Base-by-base conservation (phyloP, 2,329 filamentous ascomycete species). In the Ophiostoma sp. region DNA sequence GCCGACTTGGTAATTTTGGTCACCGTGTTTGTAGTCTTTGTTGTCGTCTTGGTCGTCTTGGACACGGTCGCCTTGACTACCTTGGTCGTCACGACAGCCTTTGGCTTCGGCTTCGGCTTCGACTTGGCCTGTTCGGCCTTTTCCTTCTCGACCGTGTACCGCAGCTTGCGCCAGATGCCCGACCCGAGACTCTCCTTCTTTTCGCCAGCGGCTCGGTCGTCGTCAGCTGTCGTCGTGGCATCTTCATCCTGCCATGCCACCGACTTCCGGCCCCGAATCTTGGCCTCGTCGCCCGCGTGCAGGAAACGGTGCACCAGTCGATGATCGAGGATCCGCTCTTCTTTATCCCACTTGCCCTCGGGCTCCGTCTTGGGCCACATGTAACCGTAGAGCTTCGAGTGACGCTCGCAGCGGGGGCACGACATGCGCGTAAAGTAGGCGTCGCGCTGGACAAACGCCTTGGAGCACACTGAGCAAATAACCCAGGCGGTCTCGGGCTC, bases 301-400 rank as follows among this genome's bases (percentile, higher is more conserved):
- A 98, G 83, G 78, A 97, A 98, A 0, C 95, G 91, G 81, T 98
- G 93, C 3, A 98, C 88, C 0, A 87, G 91, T n/a, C 95, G 87
- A 79, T 98, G 95, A 79, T 98, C 95, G 74, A 96, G 86, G 0
- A 97, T 85, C 11, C 90, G 83, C 79, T 91, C 87, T 77, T 92
- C 90, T 73, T 88, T 90, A 79, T 98, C 96, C 25, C 88, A 82
- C 19, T 89, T 89, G 0, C 93, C 93, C 33, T 92, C 90, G 75
- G 87, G 92, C 74, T 97, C 92, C 0, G 96, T 98, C 84, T 99
- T 98, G 6, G 96, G 96, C 96, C 96, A 99, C 73, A 92, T 87
- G 79, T 93, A 98, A 0, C 97, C 97, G 80, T 98, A 99, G 0
- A 99, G 84, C 83, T 97, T 98, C 19, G 93, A 97, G 80, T 99